Evolutionary conservation across 139 green algal genomes (phyloP), one percentile per base, ranked within the genome.

Genomic region (Yamagishiella unicocca): DNA sequence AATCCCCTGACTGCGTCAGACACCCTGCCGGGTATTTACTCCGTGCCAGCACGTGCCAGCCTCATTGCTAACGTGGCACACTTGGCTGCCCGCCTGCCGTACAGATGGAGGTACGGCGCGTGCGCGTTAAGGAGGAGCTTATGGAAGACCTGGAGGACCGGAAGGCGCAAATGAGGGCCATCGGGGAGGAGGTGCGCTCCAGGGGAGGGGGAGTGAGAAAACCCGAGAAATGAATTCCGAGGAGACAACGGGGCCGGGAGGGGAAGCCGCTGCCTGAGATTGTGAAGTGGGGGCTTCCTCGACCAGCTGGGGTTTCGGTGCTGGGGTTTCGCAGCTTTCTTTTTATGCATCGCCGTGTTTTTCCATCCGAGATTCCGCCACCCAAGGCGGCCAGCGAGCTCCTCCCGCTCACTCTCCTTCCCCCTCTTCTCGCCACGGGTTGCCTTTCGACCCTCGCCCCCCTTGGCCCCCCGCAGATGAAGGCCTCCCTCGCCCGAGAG

Each of bases 91-190:
- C n/a, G n/a, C n/a, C n/a, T 5, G 6, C 7, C 19, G 2, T 45
- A 24, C 79, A 85, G 79, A 85, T 85, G 79, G 79, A 85, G 62
- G 61, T 85, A 27, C 79, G 79, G 37, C 79, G 79, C 8, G 79
- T 85, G 1, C 79, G 79, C 14, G 79, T n/a, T 29, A 75, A 62
- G 61, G 79, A 75, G 62, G 79, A 85, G 79, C 79, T 85, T 7
- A 2, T 25, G 61, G 31, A 61, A 0, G 79, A 85, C 40, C 24
- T 85, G 42, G 79, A 85, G 79, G 61, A 76, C 31, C 61, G 61
- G 3, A 85, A 85, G 61, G 31, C 43, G 17, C 29, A 62, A 43
- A 71, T 85, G 79, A 19, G 79, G 42, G 61, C 40, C 1, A 85
- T 85, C 21, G 79, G 79, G 14, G 79, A 85, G 61, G 79, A 85